Conservation (phyloP, 2,329 filamentous ascomycete species). For the Rhynchosporium agropyri region DNA sequence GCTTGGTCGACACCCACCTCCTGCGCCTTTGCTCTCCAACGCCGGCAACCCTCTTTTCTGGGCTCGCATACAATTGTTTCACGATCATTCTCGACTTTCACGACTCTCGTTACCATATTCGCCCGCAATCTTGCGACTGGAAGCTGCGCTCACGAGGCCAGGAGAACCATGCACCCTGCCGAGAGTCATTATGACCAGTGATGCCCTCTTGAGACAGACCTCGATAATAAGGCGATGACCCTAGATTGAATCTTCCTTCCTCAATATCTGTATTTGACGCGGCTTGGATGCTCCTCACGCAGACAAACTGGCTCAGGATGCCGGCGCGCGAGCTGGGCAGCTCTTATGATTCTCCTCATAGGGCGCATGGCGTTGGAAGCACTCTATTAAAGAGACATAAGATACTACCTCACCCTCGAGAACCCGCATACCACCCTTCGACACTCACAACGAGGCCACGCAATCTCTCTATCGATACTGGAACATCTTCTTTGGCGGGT, state of each 20-base stretch:
- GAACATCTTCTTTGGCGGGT: constrained; percentile 32
- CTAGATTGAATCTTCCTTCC: constrained; percentile 24
- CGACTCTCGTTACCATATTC: constrained; percentile 11
- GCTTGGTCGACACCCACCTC: constrained; percentile 11
- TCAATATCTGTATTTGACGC: constrained; percentile 17
- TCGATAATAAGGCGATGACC: constrained; percentile 25
- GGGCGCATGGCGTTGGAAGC: constrained; percentile 34
- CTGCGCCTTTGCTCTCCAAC: constrained; percentile 3
- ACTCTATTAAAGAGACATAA: constrained; percentile 41
- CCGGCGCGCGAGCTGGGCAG: constrained; percentile 38
- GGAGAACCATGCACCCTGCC: constrained; percentile 28
- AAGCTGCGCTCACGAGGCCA: constrained; percentile 19
- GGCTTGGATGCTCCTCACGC: constrained; percentile 42
- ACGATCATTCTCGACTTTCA: constrained; percentile 16
- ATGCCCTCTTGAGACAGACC: constrained; percentile 27
- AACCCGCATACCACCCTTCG: constrained; percentile 26
- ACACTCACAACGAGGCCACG: constrained; percentile 32
- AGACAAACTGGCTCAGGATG: constrained; percentile 43
- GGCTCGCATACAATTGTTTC: constrained; percentile 9
- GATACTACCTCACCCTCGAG: constrained; percentile 41
- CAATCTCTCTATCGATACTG: constrained; percentile 37
- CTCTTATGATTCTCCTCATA: constrained; percentile 37
- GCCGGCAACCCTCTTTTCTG: constrained; percentile 12
- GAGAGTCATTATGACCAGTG: constrained; percentile 32
- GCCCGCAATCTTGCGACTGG: not conserved